phyloP scores from a whole-genome alignment of 331 rosid species.

The Quercus tomentella region DNA sequence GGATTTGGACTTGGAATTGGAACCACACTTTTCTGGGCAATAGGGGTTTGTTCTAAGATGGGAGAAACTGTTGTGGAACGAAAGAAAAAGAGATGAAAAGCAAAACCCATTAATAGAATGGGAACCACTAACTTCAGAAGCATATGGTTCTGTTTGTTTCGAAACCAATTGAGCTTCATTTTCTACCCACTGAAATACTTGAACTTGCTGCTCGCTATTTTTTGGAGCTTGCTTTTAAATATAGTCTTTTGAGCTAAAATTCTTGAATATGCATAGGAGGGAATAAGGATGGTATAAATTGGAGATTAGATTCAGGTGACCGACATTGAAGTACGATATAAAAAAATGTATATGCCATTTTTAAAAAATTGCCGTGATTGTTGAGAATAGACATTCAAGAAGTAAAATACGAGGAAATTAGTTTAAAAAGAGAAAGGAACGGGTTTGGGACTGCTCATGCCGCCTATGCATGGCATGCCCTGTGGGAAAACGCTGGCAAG shows the following conservation, averaged over 20 bases:
- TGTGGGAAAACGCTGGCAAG: too few species aligned
- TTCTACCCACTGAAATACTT: constrained; percentile 10
- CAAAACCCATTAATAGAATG: constrained; percentile 52
- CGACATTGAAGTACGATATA: background rate
- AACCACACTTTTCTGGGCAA: constrained; percentile 35
- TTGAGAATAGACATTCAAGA: background rate
- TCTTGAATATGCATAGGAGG: background rate
- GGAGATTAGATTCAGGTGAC: background rate
- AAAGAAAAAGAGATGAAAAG: constrained; percentile 54
- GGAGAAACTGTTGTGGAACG: constrained; percentile 43
- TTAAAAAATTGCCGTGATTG: background rate
- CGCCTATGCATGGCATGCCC: too few species aligned
- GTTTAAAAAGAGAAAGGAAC: too few species aligned
- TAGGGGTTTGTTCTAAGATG: constrained; percentile 33
- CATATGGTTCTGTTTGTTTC: constrained; percentile 37
- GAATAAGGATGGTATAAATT: background rate
- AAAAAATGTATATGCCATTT: background rate
- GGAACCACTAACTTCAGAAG: constrained; percentile 44
- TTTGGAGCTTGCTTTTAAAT: too few species aligned
- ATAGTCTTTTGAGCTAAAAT: background rate
- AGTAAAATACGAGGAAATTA: background rate
- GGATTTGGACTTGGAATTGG: background rate
- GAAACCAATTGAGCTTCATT: constrained; percentile 52
- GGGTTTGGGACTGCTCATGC: too few species aligned
- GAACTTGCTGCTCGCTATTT: background rate